These are phyloP conservation scores for Sugiyamaella smithiae DNA, from an alignment of 805 yeast genomes.

Conservation along the genomic window DNA sequence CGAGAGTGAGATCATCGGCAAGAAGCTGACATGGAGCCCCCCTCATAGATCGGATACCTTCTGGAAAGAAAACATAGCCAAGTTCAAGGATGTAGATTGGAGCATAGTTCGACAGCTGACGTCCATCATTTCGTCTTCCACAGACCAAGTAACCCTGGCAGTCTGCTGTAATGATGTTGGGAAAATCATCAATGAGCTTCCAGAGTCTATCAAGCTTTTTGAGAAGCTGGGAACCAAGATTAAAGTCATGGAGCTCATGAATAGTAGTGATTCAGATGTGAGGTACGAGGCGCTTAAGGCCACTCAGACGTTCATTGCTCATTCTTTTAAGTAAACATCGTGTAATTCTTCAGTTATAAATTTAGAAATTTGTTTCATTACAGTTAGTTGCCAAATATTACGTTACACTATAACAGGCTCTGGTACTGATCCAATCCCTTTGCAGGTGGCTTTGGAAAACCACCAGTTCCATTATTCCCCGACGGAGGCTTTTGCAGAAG, in stretches of 20 bases:
- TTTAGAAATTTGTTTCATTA: not conserved
- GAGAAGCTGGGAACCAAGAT: constrained; percentile 63
- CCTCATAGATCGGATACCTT: constrained; percentile 85
- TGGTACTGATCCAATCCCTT: constrained; percentile 21
- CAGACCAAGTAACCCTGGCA: constrained; percentile 44
- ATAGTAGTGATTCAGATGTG: constrained; percentile 76
- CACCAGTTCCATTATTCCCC: constrained; percentile 6
- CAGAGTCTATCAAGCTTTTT: constrained; percentile 57
- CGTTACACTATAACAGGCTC: constrained; percentile 23
- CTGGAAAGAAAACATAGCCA: constrained; percentile 78
- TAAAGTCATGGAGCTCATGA: constrained; percentile 80
- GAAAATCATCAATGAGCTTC: constrained; percentile 56
- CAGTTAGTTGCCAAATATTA: too few relatives aligned
- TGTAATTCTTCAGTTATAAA: not conserved
- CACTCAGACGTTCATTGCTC: constrained; percentile 90
- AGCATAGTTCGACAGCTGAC: constrained; percentile 64
- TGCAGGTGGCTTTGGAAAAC: too few relatives aligned
- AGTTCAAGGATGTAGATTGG: constrained; percentile 77
- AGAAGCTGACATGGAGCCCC: constrained; percentile 82
- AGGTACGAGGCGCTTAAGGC: constrained; percentile 94
- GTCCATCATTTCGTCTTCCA: constrained; percentile 28
- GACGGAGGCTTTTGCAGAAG: constrained; percentile 15
- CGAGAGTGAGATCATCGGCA: constrained; percentile 75
- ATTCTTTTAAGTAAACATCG: constrained; percentile 48
- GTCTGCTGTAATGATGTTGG: constrained; percentile 68